Conservation (phyloP, 2,329 filamentous ascomycete species). For the Stromatinia cepivora region DNA sequence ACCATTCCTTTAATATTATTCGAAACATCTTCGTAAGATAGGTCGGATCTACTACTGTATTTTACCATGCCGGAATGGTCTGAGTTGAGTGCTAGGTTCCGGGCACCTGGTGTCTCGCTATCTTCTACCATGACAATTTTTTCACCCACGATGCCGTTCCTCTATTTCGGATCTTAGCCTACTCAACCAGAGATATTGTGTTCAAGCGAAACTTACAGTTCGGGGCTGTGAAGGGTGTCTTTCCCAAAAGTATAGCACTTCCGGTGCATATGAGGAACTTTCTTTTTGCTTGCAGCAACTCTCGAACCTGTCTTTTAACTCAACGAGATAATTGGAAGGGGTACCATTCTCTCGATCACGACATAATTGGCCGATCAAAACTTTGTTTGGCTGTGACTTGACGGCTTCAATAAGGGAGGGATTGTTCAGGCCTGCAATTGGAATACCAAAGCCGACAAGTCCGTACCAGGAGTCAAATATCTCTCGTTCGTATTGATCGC, state of each 20-base stretch:
- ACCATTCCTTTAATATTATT: constrained; percentile 14
- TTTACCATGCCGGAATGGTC: constrained; percentile 23
- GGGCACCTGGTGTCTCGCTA: constrained; percentile 11
- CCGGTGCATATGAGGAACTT: constrained; percentile 5
- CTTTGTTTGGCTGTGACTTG: constrained; percentile 20
- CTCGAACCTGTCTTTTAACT: constrained; percentile 16
- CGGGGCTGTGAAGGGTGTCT: constrained; percentile 3
- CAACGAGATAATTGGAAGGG: background rate
- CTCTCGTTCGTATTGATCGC: background rate
- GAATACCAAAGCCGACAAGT: constrained; percentile 21
- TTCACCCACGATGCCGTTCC: background rate
- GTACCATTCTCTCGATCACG: constrained; percentile 9
- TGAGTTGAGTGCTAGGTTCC: constrained; percentile 4
- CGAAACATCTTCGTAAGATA: constrained; percentile 13
- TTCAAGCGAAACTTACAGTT: background rate
- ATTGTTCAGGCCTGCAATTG: constrained; percentile 14
- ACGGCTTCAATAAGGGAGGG: constrained; percentile 16
- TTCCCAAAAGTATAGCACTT: constrained; percentile 22
- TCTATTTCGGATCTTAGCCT: background rate
- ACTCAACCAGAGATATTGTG: background rate
- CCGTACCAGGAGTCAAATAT: constrained; percentile 17
- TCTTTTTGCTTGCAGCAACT: background rate
- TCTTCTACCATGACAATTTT: constrained; percentile 16
- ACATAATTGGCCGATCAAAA: constrained; percentile 14
- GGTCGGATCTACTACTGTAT: constrained; percentile 1